These are phyloP conservation scores for Tylopilus sp. DNA, from an alignment of 768 basidiomycete genomes.

Conservation along the genomic window DNA sequence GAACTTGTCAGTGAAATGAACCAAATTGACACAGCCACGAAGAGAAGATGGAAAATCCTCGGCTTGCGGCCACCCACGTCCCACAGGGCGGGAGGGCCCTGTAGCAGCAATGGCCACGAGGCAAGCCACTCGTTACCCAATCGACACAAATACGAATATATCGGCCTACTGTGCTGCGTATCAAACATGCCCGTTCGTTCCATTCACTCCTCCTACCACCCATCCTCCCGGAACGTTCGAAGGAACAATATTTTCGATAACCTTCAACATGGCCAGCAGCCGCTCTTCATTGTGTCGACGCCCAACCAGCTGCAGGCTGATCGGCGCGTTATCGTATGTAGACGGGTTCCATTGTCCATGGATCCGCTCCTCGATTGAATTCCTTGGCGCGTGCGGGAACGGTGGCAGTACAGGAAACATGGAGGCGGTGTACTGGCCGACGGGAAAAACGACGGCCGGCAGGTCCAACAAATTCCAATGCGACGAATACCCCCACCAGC, in stretches of 20 bases:
- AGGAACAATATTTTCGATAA: slow-evolving; percentile 33
- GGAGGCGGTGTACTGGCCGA: slow-evolving; percentile 34
- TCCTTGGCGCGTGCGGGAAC: slow-evolving; percentile 30
- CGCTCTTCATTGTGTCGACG: slow-evolving; percentile 49
- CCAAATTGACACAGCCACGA: background rate
- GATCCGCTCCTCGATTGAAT: slow-evolving; percentile 35
- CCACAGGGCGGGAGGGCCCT: slow-evolving; percentile 10
- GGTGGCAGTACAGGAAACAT: slow-evolving; percentile 6
- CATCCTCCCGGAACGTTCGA: slow-evolving; percentile 11
- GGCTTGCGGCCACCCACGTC: slow-evolving; percentile 10
- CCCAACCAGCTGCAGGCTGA: slow-evolving; percentile 49
- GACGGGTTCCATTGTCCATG: slow-evolving; percentile 39
- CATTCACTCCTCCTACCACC: slow-evolving; percentile 2
- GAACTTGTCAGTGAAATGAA: background rate
- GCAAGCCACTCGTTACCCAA: slow-evolving; percentile 5
- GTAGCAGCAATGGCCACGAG: slow-evolving; percentile 11
- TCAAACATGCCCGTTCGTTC: slow-evolving; percentile 11
- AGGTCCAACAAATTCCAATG: slow-evolving; percentile 55
- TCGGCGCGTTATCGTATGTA: slow-evolving; percentile 42
- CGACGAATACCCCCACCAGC: slow-evolving; percentile 50
- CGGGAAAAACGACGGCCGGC: slow-evolving; percentile 46
- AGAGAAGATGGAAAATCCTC: background rate
- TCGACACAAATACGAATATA: slow-evolving; percentile 2
- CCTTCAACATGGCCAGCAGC: slow-evolving; percentile 41
- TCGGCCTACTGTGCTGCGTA: background rate